Conservation (phyloP, 441 rosid genomes). For the Theobroma grandiflorum region DNA sequence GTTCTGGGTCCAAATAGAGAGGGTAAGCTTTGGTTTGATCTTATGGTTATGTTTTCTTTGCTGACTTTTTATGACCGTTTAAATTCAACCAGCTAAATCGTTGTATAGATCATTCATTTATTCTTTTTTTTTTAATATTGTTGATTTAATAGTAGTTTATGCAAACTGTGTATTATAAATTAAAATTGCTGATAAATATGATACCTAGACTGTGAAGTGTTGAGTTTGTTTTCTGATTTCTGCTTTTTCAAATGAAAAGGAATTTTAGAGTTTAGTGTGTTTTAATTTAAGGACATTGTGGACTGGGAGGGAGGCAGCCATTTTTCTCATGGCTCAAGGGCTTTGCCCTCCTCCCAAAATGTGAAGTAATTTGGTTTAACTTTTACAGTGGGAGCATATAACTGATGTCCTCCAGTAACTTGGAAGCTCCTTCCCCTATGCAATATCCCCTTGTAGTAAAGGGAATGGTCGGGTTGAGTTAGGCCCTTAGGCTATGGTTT, state of each 20-base stretch:
- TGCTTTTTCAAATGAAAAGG: not conserved
- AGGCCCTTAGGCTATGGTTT: not conserved
- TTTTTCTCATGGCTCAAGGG: not conserved
- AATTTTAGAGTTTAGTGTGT: not conserved
- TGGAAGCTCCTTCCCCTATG: not conserved
- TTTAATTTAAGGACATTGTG: not conserved
- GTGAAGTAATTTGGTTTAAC: not conserved
- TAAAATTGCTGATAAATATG: constrained; percentile 11
- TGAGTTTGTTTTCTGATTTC: not conserved
- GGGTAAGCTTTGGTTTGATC: constrained; percentile 54
- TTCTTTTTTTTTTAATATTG: not conserved
- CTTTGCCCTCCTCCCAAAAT: not conserved
- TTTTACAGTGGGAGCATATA: not conserved
- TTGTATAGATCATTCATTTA: not conserved
- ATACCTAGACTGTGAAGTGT: not conserved
- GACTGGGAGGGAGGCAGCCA: not conserved
- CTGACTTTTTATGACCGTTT: constrained; percentile 13
- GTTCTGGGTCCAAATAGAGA: constrained; percentile 61
- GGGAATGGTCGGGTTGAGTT: not conserved
- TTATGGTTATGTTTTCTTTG: constrained; percentile 18
- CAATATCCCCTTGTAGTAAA: not conserved
- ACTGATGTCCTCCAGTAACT: not conserved
- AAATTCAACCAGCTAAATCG: not conserved
- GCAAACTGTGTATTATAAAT: not conserved
- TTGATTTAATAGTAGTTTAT: not conserved